Percentiles rank a stretch among this genome's conserved stretches.
phyloP scores from a whole-genome alignment of 768 basidiomycete genomes.

The Calocera cornea region DNA sequence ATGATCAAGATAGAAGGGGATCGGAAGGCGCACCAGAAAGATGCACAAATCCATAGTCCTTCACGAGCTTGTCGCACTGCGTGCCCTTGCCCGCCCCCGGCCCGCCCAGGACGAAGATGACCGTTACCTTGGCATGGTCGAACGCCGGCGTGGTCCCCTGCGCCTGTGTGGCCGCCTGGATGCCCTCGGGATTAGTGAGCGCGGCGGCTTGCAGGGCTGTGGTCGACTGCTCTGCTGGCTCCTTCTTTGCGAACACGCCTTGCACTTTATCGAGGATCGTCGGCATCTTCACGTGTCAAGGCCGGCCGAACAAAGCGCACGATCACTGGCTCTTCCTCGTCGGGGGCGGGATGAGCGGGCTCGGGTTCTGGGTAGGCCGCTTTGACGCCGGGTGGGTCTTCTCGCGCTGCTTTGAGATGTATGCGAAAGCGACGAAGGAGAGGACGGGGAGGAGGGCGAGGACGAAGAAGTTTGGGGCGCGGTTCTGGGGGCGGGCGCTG shows the following conservation, averaged over 20 bases:
- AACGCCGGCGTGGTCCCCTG: conserved; percentile 36
- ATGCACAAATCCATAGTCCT: conserved; percentile 79
- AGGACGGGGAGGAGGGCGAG: conserved; percentile 42
- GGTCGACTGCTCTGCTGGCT: conserved; percentile 15
- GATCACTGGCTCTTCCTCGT: conserved; percentile 22
- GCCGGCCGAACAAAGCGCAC: not conserved
- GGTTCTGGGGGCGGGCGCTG: not conserved
- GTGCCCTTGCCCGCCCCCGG: conserved; percentile 99
- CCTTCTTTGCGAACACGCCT: conserved; percentile 17
- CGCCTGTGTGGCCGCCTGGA: not conserved
- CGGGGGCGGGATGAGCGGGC: conserved; percentile 52
- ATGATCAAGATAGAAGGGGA: not conserved
- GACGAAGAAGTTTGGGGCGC: conserved; percentile 46
- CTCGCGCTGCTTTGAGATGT: conserved; percentile 44
- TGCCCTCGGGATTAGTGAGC: not conserved
- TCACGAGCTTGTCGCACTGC: conserved; percentile 73
- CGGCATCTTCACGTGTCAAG: conserved; percentile 23
- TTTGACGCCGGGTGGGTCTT: conserved; percentile 44
- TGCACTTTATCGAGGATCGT: conserved; percentile 33
- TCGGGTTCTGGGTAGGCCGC: conserved; percentile 46
- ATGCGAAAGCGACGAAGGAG: conserved; percentile 46
- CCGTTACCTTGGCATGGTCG: conserved; percentile 58
- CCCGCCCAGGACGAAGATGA: conserved; percentile 91
- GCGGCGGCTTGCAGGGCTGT: conserved; percentile 14
- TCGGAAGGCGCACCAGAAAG: conserved; percentile 55